Evolutionary conservation across 1,139 yeast species (phyloP).

Genomic region (Ogataea hybrid): DNA sequence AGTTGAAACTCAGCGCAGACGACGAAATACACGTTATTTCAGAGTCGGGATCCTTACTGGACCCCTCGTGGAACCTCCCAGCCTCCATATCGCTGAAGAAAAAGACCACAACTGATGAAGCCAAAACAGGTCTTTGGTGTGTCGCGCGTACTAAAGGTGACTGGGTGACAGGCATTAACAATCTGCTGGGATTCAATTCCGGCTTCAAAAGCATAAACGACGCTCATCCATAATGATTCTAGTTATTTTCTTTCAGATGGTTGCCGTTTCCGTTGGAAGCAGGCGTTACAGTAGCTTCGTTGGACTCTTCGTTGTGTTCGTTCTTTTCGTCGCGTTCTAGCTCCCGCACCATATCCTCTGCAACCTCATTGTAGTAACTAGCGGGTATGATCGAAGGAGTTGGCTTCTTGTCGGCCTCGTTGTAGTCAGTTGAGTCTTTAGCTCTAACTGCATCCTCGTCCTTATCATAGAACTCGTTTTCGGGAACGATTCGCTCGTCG

Average conservation of each 20-base stretch:
- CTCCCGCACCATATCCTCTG: conserved; percentile 27
- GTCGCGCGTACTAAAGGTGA: conserved; percentile 79
- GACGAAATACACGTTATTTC: conserved; percentile 74
- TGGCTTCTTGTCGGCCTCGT: conserved; percentile 10
- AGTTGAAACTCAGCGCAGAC: conserved; percentile 64
- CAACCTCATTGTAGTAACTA: conserved; percentile 22
- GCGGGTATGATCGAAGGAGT: conserved; percentile 19
- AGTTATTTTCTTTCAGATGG: conserved; percentile 1
- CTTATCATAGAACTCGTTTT: conserved; percentile 65
- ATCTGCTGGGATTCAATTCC: conserved; percentile 83
- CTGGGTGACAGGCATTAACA: conserved; percentile 89
- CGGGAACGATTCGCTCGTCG: conserved; percentile 67
- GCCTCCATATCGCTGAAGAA: conserved; percentile 12
- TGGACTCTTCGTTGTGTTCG: conserved; percentile 4
- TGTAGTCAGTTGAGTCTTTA: conserved; percentile 23
- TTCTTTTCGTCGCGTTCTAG: conserved; percentile 20
- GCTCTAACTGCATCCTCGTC: conserved; percentile 46
- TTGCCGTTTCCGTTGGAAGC: not conserved
- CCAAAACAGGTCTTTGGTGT: conserved; percentile 77
- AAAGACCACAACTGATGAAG: conserved; percentile 12
- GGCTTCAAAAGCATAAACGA: conserved; percentile 51
- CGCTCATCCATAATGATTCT: not conserved
- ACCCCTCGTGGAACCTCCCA: conserved; percentile 44
- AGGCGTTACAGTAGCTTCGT: not conserved
- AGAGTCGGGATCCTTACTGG: conserved; percentile 54